Conservation (phyloP, 495 filamentous ascomycete species). For the Aspergillus carlsbadensis region DNA sequence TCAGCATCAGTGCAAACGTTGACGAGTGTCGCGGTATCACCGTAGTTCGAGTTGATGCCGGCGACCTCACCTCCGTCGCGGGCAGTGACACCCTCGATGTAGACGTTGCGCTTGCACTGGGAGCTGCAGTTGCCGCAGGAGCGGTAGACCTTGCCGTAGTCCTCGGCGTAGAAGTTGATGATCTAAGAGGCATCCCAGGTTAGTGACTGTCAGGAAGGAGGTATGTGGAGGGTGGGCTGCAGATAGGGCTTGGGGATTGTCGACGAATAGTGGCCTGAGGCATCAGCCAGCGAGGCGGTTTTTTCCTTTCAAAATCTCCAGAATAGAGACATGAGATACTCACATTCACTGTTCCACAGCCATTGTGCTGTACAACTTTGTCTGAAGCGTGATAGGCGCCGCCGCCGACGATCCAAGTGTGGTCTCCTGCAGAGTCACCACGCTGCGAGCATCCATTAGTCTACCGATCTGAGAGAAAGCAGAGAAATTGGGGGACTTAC, state of each 20-base stretch:
- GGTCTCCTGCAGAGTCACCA: conserved; percentile 18
- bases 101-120: conserved; percentile 25
- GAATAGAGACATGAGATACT: conserved; percentile 21
- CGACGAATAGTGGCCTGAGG: no score
- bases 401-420: conserved; percentile 47
- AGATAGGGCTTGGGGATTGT: background rate
- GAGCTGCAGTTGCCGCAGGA: conserved; percentile 27
- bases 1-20: conserved; percentile 19
- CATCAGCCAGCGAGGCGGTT: no score
- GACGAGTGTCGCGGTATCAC: conserved; percentile 30
- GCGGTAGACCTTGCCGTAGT: conserved; percentile 29
- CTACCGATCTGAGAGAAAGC: no score
- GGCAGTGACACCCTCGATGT: conserved; percentile 21
- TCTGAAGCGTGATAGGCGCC: conserved; percentile 55
- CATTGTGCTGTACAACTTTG: conserved; percentile 66
- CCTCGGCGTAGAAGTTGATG: conserved; percentile 45
- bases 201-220: no score
- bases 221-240: no score
- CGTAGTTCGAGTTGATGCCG: conserved; percentile 31
- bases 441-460: conserved; percentile 7
- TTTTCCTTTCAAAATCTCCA: no score
- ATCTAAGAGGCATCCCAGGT: conserved; percentile 1
- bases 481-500: conserved; percentile 2
- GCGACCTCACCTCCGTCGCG: conserved; percentile 19
- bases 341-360: conserved; percentile 55